phyloP scores from a whole-genome alignment of 768 basidiomycete genomes.

The Pleurotus tuoliensis region DNA sequence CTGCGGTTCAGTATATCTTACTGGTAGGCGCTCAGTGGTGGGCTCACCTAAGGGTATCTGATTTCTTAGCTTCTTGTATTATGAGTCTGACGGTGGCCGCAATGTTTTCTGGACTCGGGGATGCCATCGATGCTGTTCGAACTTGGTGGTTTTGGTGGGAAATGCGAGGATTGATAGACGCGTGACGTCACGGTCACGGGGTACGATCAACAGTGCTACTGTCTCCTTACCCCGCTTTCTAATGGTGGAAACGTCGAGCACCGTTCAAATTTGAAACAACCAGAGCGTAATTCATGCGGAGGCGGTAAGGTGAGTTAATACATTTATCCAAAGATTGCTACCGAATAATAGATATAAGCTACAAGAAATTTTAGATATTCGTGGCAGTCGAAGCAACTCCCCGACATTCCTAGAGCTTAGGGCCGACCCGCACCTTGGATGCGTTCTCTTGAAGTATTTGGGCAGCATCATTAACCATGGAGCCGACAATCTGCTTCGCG shows the following conservation, averaged over 20 bases:
- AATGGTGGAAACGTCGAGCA: too few species aligned
- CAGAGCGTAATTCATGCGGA: background rate
- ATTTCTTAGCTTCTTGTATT: background rate
- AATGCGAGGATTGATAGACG: background rate
- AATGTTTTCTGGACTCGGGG: background rate
- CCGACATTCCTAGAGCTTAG: slow-evolving; percentile 39
- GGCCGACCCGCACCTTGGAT: slow-evolving; percentile 32
- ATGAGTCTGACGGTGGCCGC: background rate
- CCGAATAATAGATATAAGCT: slow-evolving; percentile 8
- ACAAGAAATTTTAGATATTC: background rate
- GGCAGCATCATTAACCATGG: slow-evolving; percentile 54
- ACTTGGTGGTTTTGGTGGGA: too few species aligned
- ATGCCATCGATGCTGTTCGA: background rate
- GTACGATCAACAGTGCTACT: background rate
- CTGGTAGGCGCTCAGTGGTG: background rate
- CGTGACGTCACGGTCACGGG: background rate
- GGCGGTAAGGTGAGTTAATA: background rate
- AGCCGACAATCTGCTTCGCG: slow-evolving; percentile 78
- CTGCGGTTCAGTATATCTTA: background rate
- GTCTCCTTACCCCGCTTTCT: too few species aligned
- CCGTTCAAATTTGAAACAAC: background rate
- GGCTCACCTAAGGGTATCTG: background rate
- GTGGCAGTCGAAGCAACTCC: background rate
- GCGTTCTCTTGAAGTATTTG: slow-evolving; percentile 30
- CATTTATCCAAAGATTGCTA: background rate